A percentile compares a stretch with the other conserved stretches of the same genome.
phyloP scores from a whole-genome alignment of 2,329 filamentous ascomycete genomes.

The Pseudopyrenochaeta lycopersici region DNA sequence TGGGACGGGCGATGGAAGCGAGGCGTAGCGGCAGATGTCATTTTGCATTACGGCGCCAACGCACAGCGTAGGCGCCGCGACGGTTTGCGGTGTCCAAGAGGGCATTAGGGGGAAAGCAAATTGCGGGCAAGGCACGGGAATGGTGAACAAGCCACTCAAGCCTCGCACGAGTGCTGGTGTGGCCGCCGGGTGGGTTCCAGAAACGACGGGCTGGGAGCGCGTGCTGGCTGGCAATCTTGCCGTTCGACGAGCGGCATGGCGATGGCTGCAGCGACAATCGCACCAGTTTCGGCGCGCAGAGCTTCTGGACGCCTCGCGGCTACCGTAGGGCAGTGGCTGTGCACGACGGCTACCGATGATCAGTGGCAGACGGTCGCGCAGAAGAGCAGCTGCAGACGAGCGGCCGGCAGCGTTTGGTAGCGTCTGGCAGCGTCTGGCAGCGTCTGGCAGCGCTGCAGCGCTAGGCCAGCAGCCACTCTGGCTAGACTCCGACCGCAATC shows the following conservation, averaged over 20 bases:
- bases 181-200: conserved; percentile 36
- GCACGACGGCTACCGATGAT: conserved; percentile 34
- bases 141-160: conserved; percentile 31
- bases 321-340: conserved; percentile 49
- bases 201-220: conserved; percentile 42
- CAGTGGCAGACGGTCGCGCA: conserved; percentile 9
- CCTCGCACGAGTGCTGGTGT: conserved; percentile 32
- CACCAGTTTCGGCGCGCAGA: conserved; percentile 31
- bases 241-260: conserved; percentile 32
- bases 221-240: conserved; percentile 26
- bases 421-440: conserved; percentile 12
- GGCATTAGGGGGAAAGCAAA: conserved; percentile 34
- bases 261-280: conserved; percentile 46
- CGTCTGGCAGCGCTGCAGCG: conserved; percentile 27
- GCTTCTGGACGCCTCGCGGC: conserved; percentile 36
- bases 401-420: no score
- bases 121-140: conserved; percentile 32
- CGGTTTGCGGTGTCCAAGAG: conserved; percentile 20
- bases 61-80: conserved; percentile 36
- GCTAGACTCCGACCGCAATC: conserved; percentile 33
- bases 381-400: background rate
- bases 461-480: conserved; percentile 28
- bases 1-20: conserved; percentile 26
- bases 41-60: conserved; percentile 39
- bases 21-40: conserved; percentile 36